These are phyloP conservation scores for Jaminaea rosea DNA, from an alignment of 1,284 basidiomycete genomes.

Conservation along the genomic window DNA sequence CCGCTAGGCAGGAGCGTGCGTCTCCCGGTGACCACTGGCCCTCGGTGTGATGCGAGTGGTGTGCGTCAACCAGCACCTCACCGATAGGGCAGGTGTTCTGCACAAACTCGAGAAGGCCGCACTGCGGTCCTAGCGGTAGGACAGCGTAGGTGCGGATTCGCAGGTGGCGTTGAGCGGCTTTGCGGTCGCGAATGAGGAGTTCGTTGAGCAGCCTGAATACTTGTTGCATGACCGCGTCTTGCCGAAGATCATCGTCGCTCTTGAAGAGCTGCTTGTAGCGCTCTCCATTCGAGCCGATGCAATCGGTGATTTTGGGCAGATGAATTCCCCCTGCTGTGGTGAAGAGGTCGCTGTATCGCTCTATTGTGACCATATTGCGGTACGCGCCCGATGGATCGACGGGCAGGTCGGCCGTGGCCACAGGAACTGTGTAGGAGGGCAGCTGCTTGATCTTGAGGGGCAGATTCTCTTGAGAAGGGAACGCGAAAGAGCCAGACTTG, in stretches of 20 bases:
- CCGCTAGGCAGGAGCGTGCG: slow-evolving; percentile 17
- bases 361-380: slow-evolving; percentile 56
- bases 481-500: slow-evolving; percentile 16
- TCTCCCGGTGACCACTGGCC: slow-evolving; percentile 17
- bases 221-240: slow-evolving; percentile 98
- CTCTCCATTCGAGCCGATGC: slow-evolving; percentile 62
- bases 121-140: slow-evolving; percentile 69
- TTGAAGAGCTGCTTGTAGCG: slow-evolving; percentile 83
- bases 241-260: slow-evolving; percentile 76
- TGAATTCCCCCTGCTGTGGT: slow-evolving; percentile 69
- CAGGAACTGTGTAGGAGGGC: slow-evolving; percentile 52
- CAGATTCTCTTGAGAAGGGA: slow-evolving; percentile 18
- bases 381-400: slow-evolving; percentile 60
- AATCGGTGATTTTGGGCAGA: slow-evolving; percentile 70
- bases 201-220: slow-evolving; percentile 84
- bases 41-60: slow-evolving; percentile 47
- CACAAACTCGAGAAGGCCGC: slow-evolving; percentile 87
- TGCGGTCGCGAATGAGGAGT: slow-evolving; percentile 64
- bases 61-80: slow-evolving; percentile 59
- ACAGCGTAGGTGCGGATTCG: slow-evolving; percentile 78
- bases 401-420: slow-evolving; percentile 64
- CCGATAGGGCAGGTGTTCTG: slow-evolving; percentile 64
- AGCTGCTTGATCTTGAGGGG: slow-evolving; percentile 10
- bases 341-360: slow-evolving; percentile 54
- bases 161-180: slow-evolving; percentile 65